Evolutionary conservation across 1,139 yeast species (phyloP), one percentile per base, ranked within the genome.

Genomic region (Pichia inconspicua): DNA sequence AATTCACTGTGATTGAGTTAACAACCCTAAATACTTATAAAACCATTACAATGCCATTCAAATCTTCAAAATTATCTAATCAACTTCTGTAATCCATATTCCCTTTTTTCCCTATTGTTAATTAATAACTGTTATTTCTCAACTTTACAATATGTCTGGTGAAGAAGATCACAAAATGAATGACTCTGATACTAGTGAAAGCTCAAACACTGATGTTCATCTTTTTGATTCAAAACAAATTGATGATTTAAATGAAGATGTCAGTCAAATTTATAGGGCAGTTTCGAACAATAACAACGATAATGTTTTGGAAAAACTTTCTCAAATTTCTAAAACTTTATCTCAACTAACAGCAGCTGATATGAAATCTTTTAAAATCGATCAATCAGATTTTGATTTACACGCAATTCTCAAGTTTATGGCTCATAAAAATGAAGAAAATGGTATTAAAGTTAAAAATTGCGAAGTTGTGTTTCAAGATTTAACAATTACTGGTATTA

Each of bases 401-500:
- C 58, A 61, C 25, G 56, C 49, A 28, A 62, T 70, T 34, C 51
- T 71, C 37, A 46, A 61, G 28, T 56, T 58, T 19, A 58, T 69
- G 53, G 56, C 60, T 10, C 51, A 54, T 12, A 55, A 61, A 15
- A 59, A 73, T 2, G 58, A 61, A 35, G 70, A 70, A 40, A 73
- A 75, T 55, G 80, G 80, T 25, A 68, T 77, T 30, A 68, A 69
- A 41, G 58, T 67, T 34, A 69, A 78, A 52, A 62, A 66, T 25
- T 65, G 77, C 8, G 82, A 82, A 51, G 69, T 78, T 9, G 63
- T 71, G 2, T 66, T 77, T 49, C 69, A 71, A 55, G 68, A 74
- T 52, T 65, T 78, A 15, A 60, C 69, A 3, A 75, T 77, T 10
- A 62, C 58, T 43, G 84, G 82, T 52, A 63, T 66, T 36, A 81